Conservation (phyloP, 208 protist genomes). For the Leishmania aethiopica region DNA sequence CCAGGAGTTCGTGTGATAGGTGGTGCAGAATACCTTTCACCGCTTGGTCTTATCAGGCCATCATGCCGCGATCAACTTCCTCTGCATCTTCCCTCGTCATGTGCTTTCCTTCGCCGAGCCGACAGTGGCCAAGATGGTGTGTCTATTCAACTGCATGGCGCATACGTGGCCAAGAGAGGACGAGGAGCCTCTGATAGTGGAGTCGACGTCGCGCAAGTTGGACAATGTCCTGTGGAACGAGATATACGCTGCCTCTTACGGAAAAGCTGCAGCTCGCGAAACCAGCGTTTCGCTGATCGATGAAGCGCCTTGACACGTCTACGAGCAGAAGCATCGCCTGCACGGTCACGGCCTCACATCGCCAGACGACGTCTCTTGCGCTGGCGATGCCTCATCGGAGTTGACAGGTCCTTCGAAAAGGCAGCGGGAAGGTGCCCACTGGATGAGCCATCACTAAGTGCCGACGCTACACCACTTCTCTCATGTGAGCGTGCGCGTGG, state of each 20-base stretch:
- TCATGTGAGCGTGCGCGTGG: constrained; percentile 51
- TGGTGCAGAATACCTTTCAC: constrained; percentile 63
- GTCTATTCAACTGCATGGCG: constrained; percentile 72
- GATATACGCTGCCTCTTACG: constrained; percentile 65
- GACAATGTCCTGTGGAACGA: constrained; percentile 62
- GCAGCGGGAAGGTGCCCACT: background rate
- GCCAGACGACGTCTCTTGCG: background rate
- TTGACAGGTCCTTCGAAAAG: background rate
- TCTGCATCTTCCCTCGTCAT: constrained; percentile 40
- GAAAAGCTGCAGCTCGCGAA: constrained; percentile 13
- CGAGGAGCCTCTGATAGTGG: constrained; percentile 60
- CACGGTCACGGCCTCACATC: background rate
- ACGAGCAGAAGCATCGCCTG: constrained; percentile 8
- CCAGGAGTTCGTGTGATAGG: constrained; percentile 44
- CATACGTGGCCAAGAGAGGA: constrained; percentile 55
- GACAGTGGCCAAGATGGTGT: constrained; percentile 65
- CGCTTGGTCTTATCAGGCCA: constrained; percentile 66
- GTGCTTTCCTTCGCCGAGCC: constrained; percentile 38
- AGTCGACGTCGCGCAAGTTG: constrained; percentile 41
- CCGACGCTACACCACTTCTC: constrained; percentile 57
- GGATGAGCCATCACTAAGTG: constrained; percentile 31
- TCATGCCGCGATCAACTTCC: constrained; percentile 65
- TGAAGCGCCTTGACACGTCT: background rate
- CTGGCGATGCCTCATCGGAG: background rate
- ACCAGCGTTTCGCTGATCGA: background rate